Conservation (phyloP, 306 rosid genomes). For the Cicer judaicum region DNA sequence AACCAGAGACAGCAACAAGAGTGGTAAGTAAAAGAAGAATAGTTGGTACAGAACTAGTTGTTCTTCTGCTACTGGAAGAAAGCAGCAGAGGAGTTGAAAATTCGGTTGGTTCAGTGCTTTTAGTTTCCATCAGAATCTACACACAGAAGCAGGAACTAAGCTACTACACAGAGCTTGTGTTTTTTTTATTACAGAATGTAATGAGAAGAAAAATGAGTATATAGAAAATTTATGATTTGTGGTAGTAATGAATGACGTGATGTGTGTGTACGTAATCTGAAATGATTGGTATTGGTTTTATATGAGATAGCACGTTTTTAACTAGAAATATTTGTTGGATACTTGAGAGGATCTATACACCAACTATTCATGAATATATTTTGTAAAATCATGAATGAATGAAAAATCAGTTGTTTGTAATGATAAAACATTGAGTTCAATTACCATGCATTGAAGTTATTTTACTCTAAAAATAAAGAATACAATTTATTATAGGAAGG, state of each 20-base stretch:
- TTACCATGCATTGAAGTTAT: no score
- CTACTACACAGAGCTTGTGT: background rate
- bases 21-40: slow-evolving; percentile 58
- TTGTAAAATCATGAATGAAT: no score
- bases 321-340: no score
- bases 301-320: no score
- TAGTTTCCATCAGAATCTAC: slow-evolving; percentile 34
- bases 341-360: no score
- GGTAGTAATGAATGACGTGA: background rate
- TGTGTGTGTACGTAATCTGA: background rate
- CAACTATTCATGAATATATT: no score
- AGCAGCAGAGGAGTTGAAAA: slow-evolving; percentile 52
- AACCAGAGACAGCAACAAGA: slow-evolving; percentile 74
- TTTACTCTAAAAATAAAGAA: background rate
- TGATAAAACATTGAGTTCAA: no score
- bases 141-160: slow-evolving; percentile 5
- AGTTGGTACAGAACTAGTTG: slow-evolving; percentile 44
- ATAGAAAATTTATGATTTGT: background rate
- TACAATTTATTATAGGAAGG: no score
- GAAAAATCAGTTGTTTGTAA: no score
- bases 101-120: slow-evolving; percentile 21
- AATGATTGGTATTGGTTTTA: background rate
- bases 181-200: background rate
- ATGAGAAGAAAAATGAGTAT: background rate
- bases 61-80: slow-evolving; percentile 31